Evolutionary conservation across 129 eudicot species (phyloP).

Genomic region (Tanacetum coccineum): DNA sequence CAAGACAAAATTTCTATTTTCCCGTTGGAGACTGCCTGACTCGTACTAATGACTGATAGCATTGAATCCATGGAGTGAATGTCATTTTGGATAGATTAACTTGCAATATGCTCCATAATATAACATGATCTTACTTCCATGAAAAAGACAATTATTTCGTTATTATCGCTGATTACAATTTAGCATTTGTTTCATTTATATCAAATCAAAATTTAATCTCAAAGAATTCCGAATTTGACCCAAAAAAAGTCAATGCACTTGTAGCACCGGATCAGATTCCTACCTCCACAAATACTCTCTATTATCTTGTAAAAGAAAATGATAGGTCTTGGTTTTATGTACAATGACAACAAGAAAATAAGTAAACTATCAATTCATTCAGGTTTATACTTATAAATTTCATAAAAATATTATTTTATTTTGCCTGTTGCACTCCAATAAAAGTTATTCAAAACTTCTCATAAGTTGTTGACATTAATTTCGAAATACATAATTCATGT

Average conservation of each 20-base stretch:
- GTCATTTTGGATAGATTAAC: background rate
- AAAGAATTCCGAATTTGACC: background rate
- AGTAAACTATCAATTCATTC: constrained; percentile 17
- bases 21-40: background rate
- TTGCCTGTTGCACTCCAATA: background rate
- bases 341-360: constrained; percentile 1
- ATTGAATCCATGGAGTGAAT: too few species aligned
- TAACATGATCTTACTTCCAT: background rate
- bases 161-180: background rate
- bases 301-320: constrained; percentile 7
- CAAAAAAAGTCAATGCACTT: background rate
- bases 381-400: background rate
- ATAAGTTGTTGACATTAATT: background rate
- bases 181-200: background rate
- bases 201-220: background rate
- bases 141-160: background rate
- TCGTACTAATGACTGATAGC: too few species aligned
- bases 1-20: background rate
- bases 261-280: constrained; percentile 11
- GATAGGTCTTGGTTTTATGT: constrained; percentile 8
- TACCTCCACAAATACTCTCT: background rate
- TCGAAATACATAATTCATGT: background rate
- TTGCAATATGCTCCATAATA: background rate
- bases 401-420: constrained; percentile 5
- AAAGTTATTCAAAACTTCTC: background rate